A percentile compares a stretch with the other conserved stretches of the same genome.
These are phyloP conservation scores for Backusella westeae DNA, from an alignment of 192 early-diverging fungal genomes.

Conservation along the genomic window DNA sequence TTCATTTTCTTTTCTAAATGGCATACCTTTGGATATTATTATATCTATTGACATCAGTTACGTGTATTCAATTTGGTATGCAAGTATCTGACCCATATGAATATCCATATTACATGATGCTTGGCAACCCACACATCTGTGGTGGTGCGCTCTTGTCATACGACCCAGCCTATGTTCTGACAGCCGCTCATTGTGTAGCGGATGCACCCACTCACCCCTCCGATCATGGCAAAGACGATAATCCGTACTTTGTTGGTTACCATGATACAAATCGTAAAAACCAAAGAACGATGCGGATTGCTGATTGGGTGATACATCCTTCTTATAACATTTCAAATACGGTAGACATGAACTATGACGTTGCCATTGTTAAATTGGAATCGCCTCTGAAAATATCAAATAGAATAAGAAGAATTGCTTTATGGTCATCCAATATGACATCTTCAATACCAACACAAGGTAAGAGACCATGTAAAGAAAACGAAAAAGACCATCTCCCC, in stretches of 20 bases:
- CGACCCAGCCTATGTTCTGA: slow-evolving; percentile 26
- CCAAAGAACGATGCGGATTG: slow-evolving; percentile 11
- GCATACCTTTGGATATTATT: neutral
- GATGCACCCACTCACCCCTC: neutral
- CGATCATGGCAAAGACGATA: neutral
- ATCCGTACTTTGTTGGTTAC: slow-evolving; percentile 31
- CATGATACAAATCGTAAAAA: slow-evolving; percentile 11
- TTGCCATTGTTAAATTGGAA: slow-evolving; percentile 23
- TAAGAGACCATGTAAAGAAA: neutral
- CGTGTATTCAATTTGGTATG: slow-evolving; percentile 18
- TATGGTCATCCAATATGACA: slow-evolving; percentile 3
- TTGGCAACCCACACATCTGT: slow-evolving; percentile 32
- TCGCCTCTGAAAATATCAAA: slow-evolving; percentile 13
- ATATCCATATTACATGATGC: slow-evolving; percentile 27
- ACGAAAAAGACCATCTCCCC: neutral
- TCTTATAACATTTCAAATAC: slow-evolving; percentile 8
- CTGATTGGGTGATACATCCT: slow-evolving; percentile 30
- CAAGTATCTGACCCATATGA: slow-evolving; percentile 13
- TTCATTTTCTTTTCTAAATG: slow-evolving; percentile 12
- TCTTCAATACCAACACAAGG: slow-evolving; percentile 1
- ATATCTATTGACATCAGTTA: neutral
- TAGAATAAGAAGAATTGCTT: slow-evolving; percentile 7
- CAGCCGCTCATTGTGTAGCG: slow-evolving; percentile 31
- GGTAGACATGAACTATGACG: slow-evolving; percentile 26
- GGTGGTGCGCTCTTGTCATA: slow-evolving; percentile 27